Base-by-base conservation (phyloP, 768 basidiomycete genomes). In the Leccinum truebloodii region DNA sequence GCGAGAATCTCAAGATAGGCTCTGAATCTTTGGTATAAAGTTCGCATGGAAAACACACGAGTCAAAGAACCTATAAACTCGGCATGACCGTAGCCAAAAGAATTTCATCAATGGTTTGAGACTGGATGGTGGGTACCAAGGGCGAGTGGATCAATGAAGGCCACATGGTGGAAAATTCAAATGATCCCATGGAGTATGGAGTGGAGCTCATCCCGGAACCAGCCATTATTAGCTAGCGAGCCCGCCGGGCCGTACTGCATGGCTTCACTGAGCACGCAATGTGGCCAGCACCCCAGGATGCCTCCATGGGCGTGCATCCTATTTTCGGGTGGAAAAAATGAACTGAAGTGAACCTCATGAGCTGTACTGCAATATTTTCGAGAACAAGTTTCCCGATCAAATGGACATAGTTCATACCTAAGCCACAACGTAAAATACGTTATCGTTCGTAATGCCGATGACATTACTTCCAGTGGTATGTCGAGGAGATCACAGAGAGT, bases 361-460 rank as follows among this genome's bases (percentile, higher is more conserved):
- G 24, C 20, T 46, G 32, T 24, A 6, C 26, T 52, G 30, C 30
- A 30, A 30, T n/a, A 6, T 14, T 50, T 37, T 37, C 13, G 39
- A 51, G 20, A 30, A 9, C 35, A 24, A 44, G 10, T 22, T 35
- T 30, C 20, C 4, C n/a, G 10, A 14, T 63, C 18, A 35, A 56
- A 18, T 35, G 9, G 26, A 41, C 52, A 48, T 24, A 12, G 34
- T 30, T 65, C 58, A 59, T 65, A 66, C 66, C 59, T 59, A 37
- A 37, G 35, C 6, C 35, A 37, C 55, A 18, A 55, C n/a, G 34
- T 46, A 49, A 46, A 39, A 22, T 16, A 28, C 22, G 35, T 24
- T 52, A 35, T 28, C 20, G 39, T 32, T 28, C 14, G 34, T 50
- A 53, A 39, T n/a, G 30, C 35, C 18, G 55, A 55, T 18, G 24